phyloP scores from a whole-genome alignment of 768 basidiomycete genomes.

The Coprinopsis sp. region DNA sequence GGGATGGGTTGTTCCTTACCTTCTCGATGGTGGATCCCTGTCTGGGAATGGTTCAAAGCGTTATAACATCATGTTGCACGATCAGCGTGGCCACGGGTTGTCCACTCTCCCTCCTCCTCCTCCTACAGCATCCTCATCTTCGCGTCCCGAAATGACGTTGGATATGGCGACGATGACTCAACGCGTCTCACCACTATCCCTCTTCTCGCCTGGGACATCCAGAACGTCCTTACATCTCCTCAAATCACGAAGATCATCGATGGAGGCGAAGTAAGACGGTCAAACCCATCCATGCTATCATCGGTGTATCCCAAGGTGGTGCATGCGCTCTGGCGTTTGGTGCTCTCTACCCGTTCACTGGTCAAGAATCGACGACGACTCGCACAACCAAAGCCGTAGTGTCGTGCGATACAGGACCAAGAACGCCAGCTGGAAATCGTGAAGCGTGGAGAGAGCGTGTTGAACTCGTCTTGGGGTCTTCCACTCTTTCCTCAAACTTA shows the following conservation, averaged over 20 bases:
- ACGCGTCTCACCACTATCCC: constrained; percentile 33
- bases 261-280: constrained; percentile 17
- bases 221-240: constrained; percentile 24
- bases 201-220: constrained; percentile 41
- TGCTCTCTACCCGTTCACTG: too few species aligned
- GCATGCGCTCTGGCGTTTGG: constrained; percentile 43
- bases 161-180: constrained; percentile 1
- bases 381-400: constrained; percentile 32
- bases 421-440: constrained; percentile 40
- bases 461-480: constrained; percentile 26
- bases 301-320: constrained; percentile 53
- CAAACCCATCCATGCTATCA: constrained; percentile 37
- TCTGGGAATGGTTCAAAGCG: not conserved
- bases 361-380: too few species aligned
- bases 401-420: constrained; percentile 42
- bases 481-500: constrained; percentile 12
- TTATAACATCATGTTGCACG: constrained; percentile 46
- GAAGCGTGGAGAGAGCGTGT: constrained; percentile 47
- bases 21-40: constrained; percentile 24
- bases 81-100: constrained; percentile 47
- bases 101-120: constrained; percentile 30
- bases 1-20: constrained; percentile 37
- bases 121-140: too few species aligned
- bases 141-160: too few species aligned
- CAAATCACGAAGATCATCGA: not conserved